Base-by-base conservation (phyloP, 164 flowering plant species). In the Buxus sempervirens region DNA sequence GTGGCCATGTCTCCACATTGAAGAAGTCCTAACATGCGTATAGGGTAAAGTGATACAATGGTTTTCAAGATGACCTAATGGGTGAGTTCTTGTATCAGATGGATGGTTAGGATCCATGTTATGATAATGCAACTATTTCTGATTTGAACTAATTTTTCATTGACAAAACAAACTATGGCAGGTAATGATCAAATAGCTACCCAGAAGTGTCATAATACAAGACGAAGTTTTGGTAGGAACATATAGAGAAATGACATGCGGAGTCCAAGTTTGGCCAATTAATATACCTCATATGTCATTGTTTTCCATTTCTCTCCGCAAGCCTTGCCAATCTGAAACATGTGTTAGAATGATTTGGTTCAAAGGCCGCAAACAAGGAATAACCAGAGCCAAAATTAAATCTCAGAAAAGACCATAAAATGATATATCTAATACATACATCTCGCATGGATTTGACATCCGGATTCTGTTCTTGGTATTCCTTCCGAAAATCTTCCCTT, bases 271-370 rank as follows among this genome's bases (percentile, higher is more conserved):
- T 56, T 23, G 24, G 16, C 26, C 19, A 25, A 51, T 53, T 36
- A 6, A 71, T 77, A 63, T 70, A 91, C 98, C 93, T 94, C 98
- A 78, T 84, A 94, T 26, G 86, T 80, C 97, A 94, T 94, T 22
- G 83, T 83, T 58, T 87, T 90, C 98, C 98, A 94, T 80, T 90
- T 94, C 75, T 86, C 98, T 76, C 98, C 98, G 70, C 97, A 86
- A 49, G 96, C 97, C 80, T 91, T 91, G 58, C 98, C 98, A 74
- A 94, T 70, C 98, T 94, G 77, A 73, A 74, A 65, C 28, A 66
- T 38, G 36, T 69, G 49, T 21, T 23, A 16, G 7, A 51, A 67
- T 13, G 24, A 26, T 32, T 59, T 62, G n/a, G 60, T 0, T 62
- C 56, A 21, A 59, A 19, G 64, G 58, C n/a, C 58, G 60, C 5